A percentile compares a stretch with the other conserved stretches of the same genome.
Conservation (phyloP, 2,329 filamentous ascomycete genomes). For the Myriangium duriaei region DNA sequence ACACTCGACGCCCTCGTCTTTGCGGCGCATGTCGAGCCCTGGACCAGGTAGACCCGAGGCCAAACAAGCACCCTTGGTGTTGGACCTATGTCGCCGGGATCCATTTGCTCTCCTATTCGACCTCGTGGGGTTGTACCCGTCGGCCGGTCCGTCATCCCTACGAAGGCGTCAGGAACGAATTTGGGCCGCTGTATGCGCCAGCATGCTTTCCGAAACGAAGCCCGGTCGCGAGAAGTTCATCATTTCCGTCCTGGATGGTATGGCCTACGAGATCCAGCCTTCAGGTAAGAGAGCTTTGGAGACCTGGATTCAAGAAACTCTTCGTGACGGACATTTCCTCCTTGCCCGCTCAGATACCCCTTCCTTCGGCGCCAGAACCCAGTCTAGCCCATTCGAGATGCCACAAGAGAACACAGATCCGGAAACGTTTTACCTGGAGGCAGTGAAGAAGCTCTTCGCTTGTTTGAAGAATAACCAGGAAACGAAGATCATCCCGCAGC, state of each 20-base stretch:
- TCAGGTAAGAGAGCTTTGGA: slow-evolving; percentile 81
- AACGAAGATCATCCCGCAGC: slow-evolving; percentile 72
- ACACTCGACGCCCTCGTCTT: slow-evolving; percentile 38
- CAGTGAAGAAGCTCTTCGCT: slow-evolving; percentile 69
- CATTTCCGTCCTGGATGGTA: slow-evolving; percentile 73
- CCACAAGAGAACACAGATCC: slow-evolving; percentile 69
- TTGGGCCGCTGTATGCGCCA: slow-evolving; percentile 80
- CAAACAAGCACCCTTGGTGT: slow-evolving; percentile 4
- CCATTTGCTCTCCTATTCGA: slow-evolving; percentile 77
- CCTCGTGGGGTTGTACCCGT: slow-evolving; percentile 72
- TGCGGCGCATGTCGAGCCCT: slow-evolving; percentile 30
- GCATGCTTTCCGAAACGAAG: slow-evolving; percentile 65
- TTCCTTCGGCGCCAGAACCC: slow-evolving; percentile 51
- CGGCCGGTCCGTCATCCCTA: slow-evolving; percentile 57
- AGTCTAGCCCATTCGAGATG: slow-evolving; percentile 55
- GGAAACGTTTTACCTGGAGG: slow-evolving; percentile 78
- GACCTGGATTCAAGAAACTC: slow-evolving; percentile 85
- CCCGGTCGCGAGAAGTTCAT: slow-evolving; percentile 69
- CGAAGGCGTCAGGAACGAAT: slow-evolving; percentile 55
- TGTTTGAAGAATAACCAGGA: slow-evolving; percentile 70
- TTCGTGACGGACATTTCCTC: slow-evolving; percentile 85
- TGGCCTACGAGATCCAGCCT: slow-evolving; percentile 80
- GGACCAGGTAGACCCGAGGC: slow-evolving; percentile 3
- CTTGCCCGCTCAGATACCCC: slow-evolving; percentile 76
- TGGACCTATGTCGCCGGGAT: slow-evolving; percentile 82